Conservation (phyloP, 805 yeast species). For the Ogataea paraovalis region DNA sequence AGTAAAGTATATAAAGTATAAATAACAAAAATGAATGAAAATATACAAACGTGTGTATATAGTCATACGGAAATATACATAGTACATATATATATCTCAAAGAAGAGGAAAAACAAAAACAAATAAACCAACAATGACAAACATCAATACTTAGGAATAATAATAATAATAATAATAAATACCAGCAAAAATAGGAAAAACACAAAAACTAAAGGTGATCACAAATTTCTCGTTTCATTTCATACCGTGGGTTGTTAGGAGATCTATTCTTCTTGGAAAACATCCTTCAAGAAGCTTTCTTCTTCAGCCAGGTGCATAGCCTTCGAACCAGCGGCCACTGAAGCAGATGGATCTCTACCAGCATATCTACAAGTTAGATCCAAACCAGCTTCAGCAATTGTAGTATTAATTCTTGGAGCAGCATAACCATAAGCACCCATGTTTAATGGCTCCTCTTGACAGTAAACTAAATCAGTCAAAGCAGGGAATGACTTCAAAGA, state of each 20-base stretch:
- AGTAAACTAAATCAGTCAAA: conserved; percentile 86
- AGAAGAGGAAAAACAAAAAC: not conserved
- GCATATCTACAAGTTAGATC: conserved; percentile 70
- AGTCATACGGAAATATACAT: not conserved
- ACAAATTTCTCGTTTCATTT: not conserved
- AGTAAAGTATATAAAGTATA: not conserved
- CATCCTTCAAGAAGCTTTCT: conserved; percentile 77
- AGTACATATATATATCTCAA: not conserved
- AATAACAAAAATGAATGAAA: not conserved
- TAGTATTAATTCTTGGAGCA: conserved; percentile 77
- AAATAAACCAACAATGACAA: not conserved
- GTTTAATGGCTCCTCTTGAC: conserved; percentile 98
- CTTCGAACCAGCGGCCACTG: conserved; percentile 98
- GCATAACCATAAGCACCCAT: conserved; percentile 86
- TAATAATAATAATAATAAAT: not conserved
- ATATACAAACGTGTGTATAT: not conserved
- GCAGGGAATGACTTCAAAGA: conserved; percentile 75
- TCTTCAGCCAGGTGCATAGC: conserved; percentile 85
- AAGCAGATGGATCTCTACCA: conserved; percentile 97
- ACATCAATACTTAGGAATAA: not conserved
- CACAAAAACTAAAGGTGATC: not conserved
- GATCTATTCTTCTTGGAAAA: conserved; percentile 37
- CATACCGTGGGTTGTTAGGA: not conserved
- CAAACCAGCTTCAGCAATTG: conserved; percentile 68
- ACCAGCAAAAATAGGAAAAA: not conserved